These are phyloP conservation scores for Exophiala sp. DNA, from an alignment of 2,329 filamentous ascomycete species.

Conservation along the genomic window DNA sequence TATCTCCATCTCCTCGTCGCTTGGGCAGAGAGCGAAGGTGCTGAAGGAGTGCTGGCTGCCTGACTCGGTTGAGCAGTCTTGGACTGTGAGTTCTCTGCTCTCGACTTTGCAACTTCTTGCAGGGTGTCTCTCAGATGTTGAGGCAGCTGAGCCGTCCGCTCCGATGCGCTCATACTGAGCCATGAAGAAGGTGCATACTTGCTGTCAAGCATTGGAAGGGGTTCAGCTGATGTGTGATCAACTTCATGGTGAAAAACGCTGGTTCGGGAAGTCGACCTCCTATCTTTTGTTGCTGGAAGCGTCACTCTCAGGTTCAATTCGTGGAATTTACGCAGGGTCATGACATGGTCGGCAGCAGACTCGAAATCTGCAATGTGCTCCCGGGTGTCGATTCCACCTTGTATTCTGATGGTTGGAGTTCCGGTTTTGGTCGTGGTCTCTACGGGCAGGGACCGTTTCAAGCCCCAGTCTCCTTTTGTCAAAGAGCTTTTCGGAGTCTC, in stretches of 20 bases:
- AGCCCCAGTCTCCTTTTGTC: slow-evolving; percentile 78
- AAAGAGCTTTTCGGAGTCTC: slow-evolving; percentile 68
- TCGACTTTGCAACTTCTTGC: slow-evolving; percentile 11
- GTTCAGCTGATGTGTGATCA: slow-evolving; percentile 24
- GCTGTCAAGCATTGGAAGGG: background rate
- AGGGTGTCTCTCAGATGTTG: slow-evolving; percentile 20
- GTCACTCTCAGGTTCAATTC: slow-evolving; percentile 62
- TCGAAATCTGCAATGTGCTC: slow-evolving; percentile 87
- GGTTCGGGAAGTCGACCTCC: slow-evolving; percentile 3
- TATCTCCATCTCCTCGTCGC: slow-evolving; percentile 47
- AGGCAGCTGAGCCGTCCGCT: slow-evolving; percentile 21
- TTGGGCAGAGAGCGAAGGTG: background rate
- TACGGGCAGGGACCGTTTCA: slow-evolving; percentile 76
- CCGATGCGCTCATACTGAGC: slow-evolving; percentile 6
- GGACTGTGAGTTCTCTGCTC: background rate
- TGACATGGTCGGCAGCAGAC: slow-evolving; percentile 72
- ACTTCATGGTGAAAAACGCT: slow-evolving; percentile 33
- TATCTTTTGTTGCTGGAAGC: slow-evolving; percentile 12
- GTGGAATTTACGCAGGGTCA: slow-evolving; percentile 79
- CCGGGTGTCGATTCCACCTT: slow-evolving; percentile 68
- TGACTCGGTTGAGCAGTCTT: slow-evolving; percentile 1
- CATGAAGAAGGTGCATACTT: slow-evolving; percentile 12
- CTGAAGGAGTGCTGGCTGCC: slow-evolving; percentile 2
- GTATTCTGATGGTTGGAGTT: slow-evolving; percentile 67
- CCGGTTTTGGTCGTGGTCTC: slow-evolving; percentile 66